These are phyloP conservation scores for Coemansia sp. DNA, from an alignment of 192 early-diverging fungal genomes.

Conservation along the genomic window DNA sequence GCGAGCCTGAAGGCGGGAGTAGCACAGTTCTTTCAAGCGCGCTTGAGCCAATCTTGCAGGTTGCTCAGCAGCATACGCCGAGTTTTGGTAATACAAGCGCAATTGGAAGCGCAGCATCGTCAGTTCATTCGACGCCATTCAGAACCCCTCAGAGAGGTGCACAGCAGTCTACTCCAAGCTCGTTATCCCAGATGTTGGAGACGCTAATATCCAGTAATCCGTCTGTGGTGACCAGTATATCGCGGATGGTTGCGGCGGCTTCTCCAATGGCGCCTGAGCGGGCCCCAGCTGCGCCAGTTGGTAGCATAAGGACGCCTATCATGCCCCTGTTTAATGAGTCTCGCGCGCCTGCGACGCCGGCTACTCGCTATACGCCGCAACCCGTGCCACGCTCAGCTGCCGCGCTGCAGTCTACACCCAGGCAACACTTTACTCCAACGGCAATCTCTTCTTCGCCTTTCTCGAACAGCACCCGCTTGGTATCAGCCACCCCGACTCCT, in stretches of 20 bases:
- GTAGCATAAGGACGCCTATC: background rate
- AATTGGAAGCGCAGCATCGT: background rate
- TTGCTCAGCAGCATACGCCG: background rate
- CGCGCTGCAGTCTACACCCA: background rate
- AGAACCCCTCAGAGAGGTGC: slow-evolving; percentile 1
- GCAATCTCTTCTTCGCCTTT: background rate
- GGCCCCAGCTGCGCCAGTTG: background rate
- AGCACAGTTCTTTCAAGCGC: background rate
- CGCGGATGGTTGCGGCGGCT: background rate
- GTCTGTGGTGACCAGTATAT: background rate
- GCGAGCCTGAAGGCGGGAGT: background rate
- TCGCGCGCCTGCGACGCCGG: background rate
- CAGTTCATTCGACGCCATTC: background rate
- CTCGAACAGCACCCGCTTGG: background rate
- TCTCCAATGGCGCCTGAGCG: slow-evolving; percentile 2
- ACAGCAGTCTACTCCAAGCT: background rate
- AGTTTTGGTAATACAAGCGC: background rate
- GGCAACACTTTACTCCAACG: background rate
- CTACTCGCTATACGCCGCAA: background rate
- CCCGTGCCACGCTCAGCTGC: background rate
- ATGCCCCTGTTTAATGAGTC: background rate
- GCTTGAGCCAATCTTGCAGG: background rate
- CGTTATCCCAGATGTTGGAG: slow-evolving; percentile 2
- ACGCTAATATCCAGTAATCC: slow-evolving; percentile 5
- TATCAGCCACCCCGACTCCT: background rate